Conservation (phyloP, 345 rosid genomes). For the Rhodamnia rubescens region DNA sequence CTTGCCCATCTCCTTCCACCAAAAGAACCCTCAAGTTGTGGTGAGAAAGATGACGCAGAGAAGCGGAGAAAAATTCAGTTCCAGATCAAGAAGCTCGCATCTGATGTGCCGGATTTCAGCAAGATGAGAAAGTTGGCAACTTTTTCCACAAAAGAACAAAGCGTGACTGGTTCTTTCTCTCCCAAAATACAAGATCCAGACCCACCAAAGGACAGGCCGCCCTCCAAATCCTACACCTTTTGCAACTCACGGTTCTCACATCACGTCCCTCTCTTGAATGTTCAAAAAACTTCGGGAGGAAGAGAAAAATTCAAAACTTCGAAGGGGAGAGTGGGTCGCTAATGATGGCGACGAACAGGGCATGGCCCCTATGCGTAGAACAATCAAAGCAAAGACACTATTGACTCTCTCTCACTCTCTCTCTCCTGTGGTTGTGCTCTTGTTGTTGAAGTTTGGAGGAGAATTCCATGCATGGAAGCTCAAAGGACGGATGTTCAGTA, state of each 20-base stretch:
- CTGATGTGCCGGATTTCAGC: background rate
- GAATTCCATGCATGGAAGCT: background rate
- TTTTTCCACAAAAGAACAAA: background rate
- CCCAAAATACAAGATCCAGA: background rate
- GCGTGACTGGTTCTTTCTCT: background rate
- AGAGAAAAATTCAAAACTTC: slow-evolving; percentile 1
- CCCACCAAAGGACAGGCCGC: background rate
- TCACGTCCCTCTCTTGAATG: background rate
- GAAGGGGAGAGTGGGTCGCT: slow-evolving; percentile 15
- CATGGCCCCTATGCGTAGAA: background rate
- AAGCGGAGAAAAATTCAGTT: background rate
- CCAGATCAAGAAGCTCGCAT: background rate
- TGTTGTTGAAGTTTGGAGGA: background rate
- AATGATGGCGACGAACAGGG: slow-evolving; percentile 38
- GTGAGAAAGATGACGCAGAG: background rate
- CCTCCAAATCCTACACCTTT: background rate
- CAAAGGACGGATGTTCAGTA: background rate
- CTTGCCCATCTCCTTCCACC: background rate
- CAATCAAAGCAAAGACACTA: background rate
- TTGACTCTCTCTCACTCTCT: background rate
- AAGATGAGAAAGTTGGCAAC: background rate
- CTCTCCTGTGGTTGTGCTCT: background rate
- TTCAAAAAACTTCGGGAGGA: background rate
- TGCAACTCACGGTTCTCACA: background rate
- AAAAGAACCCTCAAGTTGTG: background rate